phyloP scores from a whole-genome alignment of 805 yeast species.

The Yarrowia yakushimensis region DNA sequence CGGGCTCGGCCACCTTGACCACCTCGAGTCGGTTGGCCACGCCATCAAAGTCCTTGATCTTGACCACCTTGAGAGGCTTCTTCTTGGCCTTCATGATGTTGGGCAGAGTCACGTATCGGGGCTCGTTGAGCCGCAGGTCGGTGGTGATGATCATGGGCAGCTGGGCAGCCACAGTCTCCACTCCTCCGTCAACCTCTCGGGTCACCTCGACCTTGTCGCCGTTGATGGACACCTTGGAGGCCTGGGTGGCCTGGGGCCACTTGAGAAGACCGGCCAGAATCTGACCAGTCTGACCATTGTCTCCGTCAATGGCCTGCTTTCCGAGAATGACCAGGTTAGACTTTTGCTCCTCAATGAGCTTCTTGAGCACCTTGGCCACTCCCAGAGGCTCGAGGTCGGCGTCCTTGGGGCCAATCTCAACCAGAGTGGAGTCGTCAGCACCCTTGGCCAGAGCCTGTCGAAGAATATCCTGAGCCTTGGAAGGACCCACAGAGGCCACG shows the following conservation, averaged over 20 bases:
- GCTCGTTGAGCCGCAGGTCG: conserved; percentile 89
- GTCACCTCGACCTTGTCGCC: conserved; percentile 60
- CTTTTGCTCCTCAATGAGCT: conserved; percentile 64
- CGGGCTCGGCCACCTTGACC: conserved; percentile 79
- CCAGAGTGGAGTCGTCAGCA: conserved; percentile 76
- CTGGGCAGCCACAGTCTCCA: conserved; percentile 70
- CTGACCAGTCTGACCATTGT: conserved; percentile 92
- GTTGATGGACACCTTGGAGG: conserved; percentile 73
- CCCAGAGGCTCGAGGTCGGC: conserved; percentile 71
- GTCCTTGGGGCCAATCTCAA: conserved; percentile 68
- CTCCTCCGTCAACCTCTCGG: conserved; percentile 95
- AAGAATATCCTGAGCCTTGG: conserved; percentile 81
- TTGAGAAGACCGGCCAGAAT: conserved; percentile 88
- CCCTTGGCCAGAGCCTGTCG: conserved; percentile 94
- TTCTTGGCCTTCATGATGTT: conserved; percentile 98
- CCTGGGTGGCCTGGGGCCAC: conserved; percentile 98
- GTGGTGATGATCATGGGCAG: conserved; percentile 87
- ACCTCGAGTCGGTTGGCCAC: conserved; percentile 61
- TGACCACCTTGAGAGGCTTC: conserved; percentile 75
- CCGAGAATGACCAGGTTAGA: conserved; percentile 86
- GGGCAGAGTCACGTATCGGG: conserved; percentile 93
- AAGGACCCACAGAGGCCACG: conserved; percentile 86
- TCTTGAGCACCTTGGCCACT: conserved; percentile 79
- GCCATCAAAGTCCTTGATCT: conserved; percentile 66
- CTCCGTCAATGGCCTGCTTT: conserved; percentile 96